These are phyloP conservation scores for Aspergillus cejpii DNA, from an alignment of 2,329 filamentous ascomycete genomes.

Conservation along the genomic window DNA sequence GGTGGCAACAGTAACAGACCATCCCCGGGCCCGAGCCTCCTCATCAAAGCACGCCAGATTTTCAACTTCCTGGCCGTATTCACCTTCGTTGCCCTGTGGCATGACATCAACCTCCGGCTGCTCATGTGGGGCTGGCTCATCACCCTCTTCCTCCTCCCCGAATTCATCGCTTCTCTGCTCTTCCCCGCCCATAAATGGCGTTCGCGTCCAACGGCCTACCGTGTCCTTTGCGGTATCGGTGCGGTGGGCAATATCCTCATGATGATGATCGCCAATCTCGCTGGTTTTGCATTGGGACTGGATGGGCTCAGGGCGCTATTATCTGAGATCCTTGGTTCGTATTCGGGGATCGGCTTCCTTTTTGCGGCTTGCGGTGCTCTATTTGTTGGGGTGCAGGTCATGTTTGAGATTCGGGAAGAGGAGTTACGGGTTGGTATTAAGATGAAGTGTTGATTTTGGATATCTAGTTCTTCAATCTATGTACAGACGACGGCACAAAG, in stretches of 20 bases:
- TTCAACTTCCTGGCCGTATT: constrained; percentile 79
- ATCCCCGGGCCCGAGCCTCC: constrained; percentile 31
- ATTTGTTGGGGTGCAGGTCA: constrained; percentile 82
- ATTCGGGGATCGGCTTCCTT: constrained; percentile 70
- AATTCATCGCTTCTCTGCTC: constrained; percentile 62
- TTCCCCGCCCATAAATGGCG: constrained; percentile 73
- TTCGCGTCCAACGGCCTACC: constrained; percentile 62
- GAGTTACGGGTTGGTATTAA: constrained; percentile 76
- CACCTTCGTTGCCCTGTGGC: constrained; percentile 96
- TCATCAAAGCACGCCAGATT: constrained; percentile 53
- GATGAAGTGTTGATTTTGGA: constrained; percentile 62
- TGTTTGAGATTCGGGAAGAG: constrained; percentile 89
- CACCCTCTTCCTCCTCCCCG: constrained; percentile 86
- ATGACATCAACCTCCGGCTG: constrained; percentile 85
- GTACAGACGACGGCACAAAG: too few species aligned
- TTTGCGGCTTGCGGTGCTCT: constrained; percentile 62
- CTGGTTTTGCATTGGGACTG: constrained; percentile 87
- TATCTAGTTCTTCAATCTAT: background rate
- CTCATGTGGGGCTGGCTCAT: constrained; percentile 97
- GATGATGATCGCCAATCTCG: constrained; percentile 93
- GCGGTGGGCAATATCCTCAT: constrained; percentile 79
- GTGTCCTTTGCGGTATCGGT: constrained; percentile 72
- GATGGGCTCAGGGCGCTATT: constrained; percentile 78
- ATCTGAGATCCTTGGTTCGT: constrained; percentile 66
- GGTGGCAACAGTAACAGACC: constrained; percentile 21